These are phyloP conservation scores for Diospyros kaki DNA, from an alignment of 148 eudicot species.

Conservation along the genomic window DNA sequence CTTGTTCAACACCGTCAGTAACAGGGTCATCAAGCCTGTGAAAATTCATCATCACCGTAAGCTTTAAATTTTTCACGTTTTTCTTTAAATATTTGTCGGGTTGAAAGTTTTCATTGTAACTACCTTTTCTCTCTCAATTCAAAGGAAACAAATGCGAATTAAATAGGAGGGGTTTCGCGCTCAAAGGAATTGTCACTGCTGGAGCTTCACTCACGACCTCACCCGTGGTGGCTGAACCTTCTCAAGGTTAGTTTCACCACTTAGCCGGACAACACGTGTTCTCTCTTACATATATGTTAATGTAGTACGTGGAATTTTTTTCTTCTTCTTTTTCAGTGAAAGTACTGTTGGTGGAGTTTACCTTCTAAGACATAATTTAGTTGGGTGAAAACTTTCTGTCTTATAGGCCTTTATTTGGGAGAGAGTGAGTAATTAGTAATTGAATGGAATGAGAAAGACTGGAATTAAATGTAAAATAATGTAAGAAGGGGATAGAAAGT, in stretches of 20 bases:
- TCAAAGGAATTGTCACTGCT: constrained; percentile 69
- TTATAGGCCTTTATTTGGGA: no score
- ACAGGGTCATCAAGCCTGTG: constrained; percentile 14
- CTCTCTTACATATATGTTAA: no score
- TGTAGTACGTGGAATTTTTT: no score
- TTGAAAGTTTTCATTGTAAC: background rate
- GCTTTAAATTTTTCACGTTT: background rate
- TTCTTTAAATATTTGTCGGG: no score
- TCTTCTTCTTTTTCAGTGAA: no score
- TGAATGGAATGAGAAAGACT: no score
- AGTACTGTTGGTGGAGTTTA: no score
- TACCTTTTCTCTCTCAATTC: background rate
- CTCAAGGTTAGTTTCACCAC: constrained; percentile 35
- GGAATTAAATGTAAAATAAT: no score
- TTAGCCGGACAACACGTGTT: background rate
- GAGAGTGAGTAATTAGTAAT: no score
- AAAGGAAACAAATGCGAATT: constrained; percentile 60
- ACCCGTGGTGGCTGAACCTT: constrained; percentile 52
- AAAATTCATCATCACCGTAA: constrained; percentile 33
- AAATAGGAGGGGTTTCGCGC: constrained; percentile 63
- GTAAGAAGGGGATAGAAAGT: no score
- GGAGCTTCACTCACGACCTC: constrained; percentile 64
- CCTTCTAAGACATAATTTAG: no score
- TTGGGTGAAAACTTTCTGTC: no score
- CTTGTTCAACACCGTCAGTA: constrained; percentile 18